phyloP scores from a whole-genome alignment of 2,329 filamentous ascomycete genomes.

The Diaporthe capsici region DNA sequence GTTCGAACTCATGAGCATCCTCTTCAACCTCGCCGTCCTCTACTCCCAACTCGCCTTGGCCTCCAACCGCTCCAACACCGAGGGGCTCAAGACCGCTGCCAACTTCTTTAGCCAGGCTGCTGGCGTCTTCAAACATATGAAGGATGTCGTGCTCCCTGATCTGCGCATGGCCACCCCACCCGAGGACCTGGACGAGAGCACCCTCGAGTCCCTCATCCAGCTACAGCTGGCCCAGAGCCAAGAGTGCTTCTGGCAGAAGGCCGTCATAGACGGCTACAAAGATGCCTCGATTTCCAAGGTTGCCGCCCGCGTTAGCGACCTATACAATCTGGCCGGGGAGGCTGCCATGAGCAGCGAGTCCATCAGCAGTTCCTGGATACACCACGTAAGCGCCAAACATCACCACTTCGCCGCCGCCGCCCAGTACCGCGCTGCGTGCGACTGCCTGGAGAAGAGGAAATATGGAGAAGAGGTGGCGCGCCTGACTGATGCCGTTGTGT shows the following conservation, averaged over 20 bases:
- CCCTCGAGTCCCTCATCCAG: constrained; percentile 85
- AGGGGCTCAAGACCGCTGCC: constrained; percentile 89
- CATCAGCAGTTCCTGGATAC: constrained; percentile 95
- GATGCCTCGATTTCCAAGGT: constrained; percentile 93
- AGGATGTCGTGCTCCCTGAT: constrained; percentile 83
- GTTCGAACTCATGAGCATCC: constrained; percentile 90
- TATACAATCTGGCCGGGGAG: constrained; percentile 88
- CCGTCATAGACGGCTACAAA: constrained; percentile 93
- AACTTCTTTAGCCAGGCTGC: constrained; percentile 92
- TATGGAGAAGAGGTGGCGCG: constrained; percentile 97
- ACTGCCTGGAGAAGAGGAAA: constrained; percentile 91
- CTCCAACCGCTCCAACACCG: constrained; percentile 81
- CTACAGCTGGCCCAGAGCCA: constrained; percentile 93
- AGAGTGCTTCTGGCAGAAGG: constrained; percentile 98
- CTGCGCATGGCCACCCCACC: constrained; percentile 85
- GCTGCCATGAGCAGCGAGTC: constrained; percentile 90
- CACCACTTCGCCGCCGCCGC: constrained; percentile 97
- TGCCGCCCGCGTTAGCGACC: constrained; percentile 89
- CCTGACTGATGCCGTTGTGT: constrained; percentile 83
- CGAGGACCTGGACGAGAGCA: constrained; percentile 95
- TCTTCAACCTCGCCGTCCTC: constrained; percentile 93
- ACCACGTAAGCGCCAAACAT: constrained; percentile 97
- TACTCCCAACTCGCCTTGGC: constrained; percentile 93
- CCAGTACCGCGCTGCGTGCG: constrained; percentile 90
- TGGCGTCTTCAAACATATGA: constrained; percentile 85